Base-by-base conservation (phyloP, 805 yeast genomes). In the Zygoascus biomembranicola region DNA sequence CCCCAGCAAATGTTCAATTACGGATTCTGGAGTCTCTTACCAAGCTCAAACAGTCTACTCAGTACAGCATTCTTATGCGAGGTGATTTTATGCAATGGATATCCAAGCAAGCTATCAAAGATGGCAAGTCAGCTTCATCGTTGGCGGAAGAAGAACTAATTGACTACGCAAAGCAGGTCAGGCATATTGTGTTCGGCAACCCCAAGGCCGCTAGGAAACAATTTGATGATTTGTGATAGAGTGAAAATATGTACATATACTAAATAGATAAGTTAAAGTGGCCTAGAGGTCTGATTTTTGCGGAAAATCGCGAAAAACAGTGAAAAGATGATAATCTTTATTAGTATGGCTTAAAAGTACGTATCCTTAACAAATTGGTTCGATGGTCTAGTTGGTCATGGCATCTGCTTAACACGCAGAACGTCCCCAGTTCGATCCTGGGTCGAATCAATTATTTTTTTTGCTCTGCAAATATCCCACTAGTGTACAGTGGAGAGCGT, bases 341-440 rank as follows among this genome's bases (percentile, higher is more conserved):
- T n/a, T n/a, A n/a, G n/a, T n/a, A n/a, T n/a, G n/a, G n/a, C n/a
- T n/a, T n/a, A n/a, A n/a, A n/a, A n/a, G n/a, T n/a, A n/a, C n/a
- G n/a, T n/a, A n/a, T n/a, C n/a, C n/a, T n/a, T 50, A 19, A 16
- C 41, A 13, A 35, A 23, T 18, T 53, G 94, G 94, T 83, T 84
- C 82, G 84, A 90, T 90, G 97, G 97, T 90, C 96, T 90, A 90
- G 96, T 90, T 75, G 97, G 97, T 90, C 82, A 90, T 90, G 97
- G 96, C 97, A 87, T 87, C 94, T 90, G 97, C 97, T 88, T 90
- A 89, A 90, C 97, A 90, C 97, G 97, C 96, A 89, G 94, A 87
- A 87, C 90, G 97, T 92, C 97, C 97, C 97, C 97, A 90, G 97
- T 92, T 92, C 97, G 97, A 92, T 89, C 97, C 97, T 90, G 97